A percentile compares a stretch with the other conserved stretches of the same genome.
Conservation (phyloP, 2,329 filamentous ascomycete species). For the Diplodia scrobiculata region DNA sequence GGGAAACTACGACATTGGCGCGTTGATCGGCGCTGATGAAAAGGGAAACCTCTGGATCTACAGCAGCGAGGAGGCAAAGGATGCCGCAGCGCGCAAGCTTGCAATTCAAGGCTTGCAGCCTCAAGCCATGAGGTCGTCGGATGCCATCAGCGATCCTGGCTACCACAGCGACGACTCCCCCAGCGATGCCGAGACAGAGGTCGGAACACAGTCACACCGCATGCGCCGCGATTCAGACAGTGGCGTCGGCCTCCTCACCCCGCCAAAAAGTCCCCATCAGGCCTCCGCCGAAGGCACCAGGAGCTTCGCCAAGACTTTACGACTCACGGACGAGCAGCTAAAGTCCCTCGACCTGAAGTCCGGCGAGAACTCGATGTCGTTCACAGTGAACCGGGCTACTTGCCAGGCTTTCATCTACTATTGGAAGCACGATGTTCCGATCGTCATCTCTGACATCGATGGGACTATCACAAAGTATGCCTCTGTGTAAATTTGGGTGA, state of each 20-base stretch:
- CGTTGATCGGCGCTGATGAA: conserved; percentile 91
- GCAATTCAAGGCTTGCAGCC: conserved; percentile 57
- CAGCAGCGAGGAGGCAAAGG: conserved; percentile 93
- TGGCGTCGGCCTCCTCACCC: conserved; percentile 67
- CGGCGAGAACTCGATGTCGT: conserved; percentile 91
- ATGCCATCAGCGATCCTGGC: conserved; percentile 87
- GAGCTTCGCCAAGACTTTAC: conserved; percentile 95
- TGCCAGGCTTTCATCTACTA: conserved; percentile 92
- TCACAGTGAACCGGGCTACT: conserved; percentile 92
- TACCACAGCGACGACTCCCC: conserved; percentile 85
- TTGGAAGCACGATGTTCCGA: conserved; percentile 87
- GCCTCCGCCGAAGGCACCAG: conserved; percentile 67
- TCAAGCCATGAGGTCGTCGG: conserved; percentile 62
- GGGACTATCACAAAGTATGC: conserved; percentile 89
- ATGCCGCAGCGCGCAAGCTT: conserved; percentile 72
- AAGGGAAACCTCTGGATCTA: conserved; percentile 99
- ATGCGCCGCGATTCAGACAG: conserved; percentile 68
- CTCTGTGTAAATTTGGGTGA: background rate
- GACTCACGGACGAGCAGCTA: conserved; percentile 91
- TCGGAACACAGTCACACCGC: conserved; percentile 51
- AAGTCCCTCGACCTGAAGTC: conserved; percentile 79
- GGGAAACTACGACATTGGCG: conserved; percentile 93
- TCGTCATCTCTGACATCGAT: conserved; percentile 98
- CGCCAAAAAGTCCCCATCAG: conserved; percentile 56
- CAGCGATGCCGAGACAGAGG: conserved; percentile 60